A percentile compares a stretch with the other conserved stretches of the same genome.
Evolutionary conservation across 495 filamentous ascomycete species (phyloP).

Genomic region (Neurospora sp.): DNA sequence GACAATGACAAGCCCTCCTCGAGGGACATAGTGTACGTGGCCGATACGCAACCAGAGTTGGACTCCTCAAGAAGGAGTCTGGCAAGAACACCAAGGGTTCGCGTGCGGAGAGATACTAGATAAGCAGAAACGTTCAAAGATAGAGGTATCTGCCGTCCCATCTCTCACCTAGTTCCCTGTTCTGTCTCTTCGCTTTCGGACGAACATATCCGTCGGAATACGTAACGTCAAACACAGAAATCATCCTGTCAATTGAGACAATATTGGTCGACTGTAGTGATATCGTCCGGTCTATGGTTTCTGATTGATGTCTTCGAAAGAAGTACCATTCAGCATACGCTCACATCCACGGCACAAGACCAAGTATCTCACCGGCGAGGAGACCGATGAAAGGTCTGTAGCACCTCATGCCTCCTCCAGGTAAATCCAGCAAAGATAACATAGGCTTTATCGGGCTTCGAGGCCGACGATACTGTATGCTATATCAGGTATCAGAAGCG

Average conservation of each 20-base stretch:
- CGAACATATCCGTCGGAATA: background rate
- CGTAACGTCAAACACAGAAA: background rate
- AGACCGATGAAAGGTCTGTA: no score
- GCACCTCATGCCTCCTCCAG: no score
- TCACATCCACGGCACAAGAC: no score
- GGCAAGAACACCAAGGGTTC: background rate
- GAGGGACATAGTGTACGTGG: no score
- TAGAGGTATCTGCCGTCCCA: background rate
- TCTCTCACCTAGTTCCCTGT: background rate
- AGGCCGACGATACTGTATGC: no score
- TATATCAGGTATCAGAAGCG: no score
- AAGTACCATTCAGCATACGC: background rate
- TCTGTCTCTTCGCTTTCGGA: background rate
- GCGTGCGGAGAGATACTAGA: background rate
- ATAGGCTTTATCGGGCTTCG: no score
- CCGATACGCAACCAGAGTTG: no score
- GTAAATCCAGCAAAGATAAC: no score
- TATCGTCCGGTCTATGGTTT: background rate
- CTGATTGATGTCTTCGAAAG: background rate
- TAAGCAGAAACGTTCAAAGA: background rate
- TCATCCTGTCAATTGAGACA: background rate
- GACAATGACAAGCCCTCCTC: no score
- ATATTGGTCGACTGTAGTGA: background rate
- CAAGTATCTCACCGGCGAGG: no score
- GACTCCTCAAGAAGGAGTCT: background rate